phyloP scores from a whole-genome alignment of 768 basidiomycete genomes.

The Phanerochaete carnosa region DNA sequence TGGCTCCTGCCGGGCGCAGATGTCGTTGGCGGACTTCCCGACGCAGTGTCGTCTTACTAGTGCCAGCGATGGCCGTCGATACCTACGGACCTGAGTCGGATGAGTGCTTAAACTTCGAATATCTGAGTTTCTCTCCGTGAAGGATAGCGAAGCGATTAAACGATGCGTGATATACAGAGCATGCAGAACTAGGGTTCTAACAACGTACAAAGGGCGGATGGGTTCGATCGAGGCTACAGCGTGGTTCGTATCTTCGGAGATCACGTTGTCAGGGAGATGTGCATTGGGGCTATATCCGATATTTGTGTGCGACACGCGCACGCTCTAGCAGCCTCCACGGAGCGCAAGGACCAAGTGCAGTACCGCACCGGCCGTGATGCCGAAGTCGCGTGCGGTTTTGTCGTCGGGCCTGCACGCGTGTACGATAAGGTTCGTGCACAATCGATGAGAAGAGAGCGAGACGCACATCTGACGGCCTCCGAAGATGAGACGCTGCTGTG shows the following conservation, averaged over 20 bases:
- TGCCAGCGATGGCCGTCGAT: not conserved
- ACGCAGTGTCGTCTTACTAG: slow-evolving; percentile 4
- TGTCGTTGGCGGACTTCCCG: slow-evolving; percentile 43
- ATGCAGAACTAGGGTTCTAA: slow-evolving; percentile 19
- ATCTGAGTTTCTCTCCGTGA: not conserved
- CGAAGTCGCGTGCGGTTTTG: slow-evolving; percentile 82
- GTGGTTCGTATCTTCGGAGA: slow-evolving; percentile 19
- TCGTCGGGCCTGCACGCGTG: slow-evolving; percentile 71
- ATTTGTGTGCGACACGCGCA: not conserved
- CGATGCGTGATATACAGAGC: slow-evolving; percentile 12
- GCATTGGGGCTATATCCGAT: slow-evolving; percentile 12
- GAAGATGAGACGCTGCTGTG: slow-evolving; percentile 92
- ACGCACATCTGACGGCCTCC: slow-evolving; percentile 89
- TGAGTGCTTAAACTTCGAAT: not conserved
- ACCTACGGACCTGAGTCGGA: not conserved
- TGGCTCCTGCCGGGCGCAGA: slow-evolving; percentile 87
- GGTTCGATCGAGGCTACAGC: slow-evolving; percentile 6
- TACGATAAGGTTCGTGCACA: not conserved
- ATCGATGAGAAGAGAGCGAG: not conserved
- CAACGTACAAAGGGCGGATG: slow-evolving; percentile 20
- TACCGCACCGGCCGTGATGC: slow-evolving; percentile 80
- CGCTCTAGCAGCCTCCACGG: slow-evolving; percentile 72
- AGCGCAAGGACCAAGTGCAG: slow-evolving; percentile 95
- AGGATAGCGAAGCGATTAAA: slow-evolving; percentile 22
- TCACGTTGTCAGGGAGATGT: slow-evolving; percentile 6